Evolutionary conservation across 106 monocot genomes (phyloP).

Genomic region (Dioscorea zingiberensis): DNA sequence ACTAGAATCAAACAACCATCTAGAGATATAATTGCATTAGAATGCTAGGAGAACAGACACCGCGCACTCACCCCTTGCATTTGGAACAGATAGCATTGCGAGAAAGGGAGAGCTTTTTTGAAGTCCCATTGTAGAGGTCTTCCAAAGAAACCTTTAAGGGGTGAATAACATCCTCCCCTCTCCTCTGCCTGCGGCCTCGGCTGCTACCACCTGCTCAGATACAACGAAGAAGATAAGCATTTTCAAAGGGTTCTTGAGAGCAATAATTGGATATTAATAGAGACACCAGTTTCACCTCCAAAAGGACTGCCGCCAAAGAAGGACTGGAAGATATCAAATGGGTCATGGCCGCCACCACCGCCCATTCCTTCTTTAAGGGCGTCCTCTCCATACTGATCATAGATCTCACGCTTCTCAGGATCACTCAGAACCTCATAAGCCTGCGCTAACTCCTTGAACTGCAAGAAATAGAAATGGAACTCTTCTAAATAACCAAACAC

Average conservation of each 20-base stretch:
- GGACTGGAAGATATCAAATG: slow-evolving; percentile 86
- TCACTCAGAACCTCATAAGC: slow-evolving; percentile 91
- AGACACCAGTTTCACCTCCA: slow-evolving; percentile 32
- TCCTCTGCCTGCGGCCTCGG: slow-evolving; percentile 74
- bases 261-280: too few relatives aligned
- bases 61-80: slow-evolving; percentile 61
- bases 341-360: slow-evolving; percentile 54
- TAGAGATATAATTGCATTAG: neutral
- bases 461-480: slow-evolving; percentile 2
- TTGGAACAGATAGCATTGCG: slow-evolving; percentile 72
- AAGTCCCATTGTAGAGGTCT: slow-evolving; percentile 70
- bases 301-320: slow-evolving; percentile 81
- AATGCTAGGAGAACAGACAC: neutral
- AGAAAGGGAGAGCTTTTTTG: slow-evolving; percentile 81
- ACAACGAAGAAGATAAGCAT: too few relatives aligned
- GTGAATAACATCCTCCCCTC: slow-evolving; percentile 85
- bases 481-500: too few relatives aligned
- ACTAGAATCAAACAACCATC: neutral
- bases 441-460: slow-evolving; percentile 90
- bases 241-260: too few relatives aligned
- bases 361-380: slow-evolving; percentile 96
- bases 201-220: slow-evolving; percentile 52
- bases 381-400: slow-evolving; percentile 91
- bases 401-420: slow-evolving; percentile 86
- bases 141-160: slow-evolving; percentile 77